Evolutionary conservation across 176 grass and related monocot genomes (phyloP), one percentile per base, ranked within the genome.

Genomic region (Ensete ventricosum): DNA sequence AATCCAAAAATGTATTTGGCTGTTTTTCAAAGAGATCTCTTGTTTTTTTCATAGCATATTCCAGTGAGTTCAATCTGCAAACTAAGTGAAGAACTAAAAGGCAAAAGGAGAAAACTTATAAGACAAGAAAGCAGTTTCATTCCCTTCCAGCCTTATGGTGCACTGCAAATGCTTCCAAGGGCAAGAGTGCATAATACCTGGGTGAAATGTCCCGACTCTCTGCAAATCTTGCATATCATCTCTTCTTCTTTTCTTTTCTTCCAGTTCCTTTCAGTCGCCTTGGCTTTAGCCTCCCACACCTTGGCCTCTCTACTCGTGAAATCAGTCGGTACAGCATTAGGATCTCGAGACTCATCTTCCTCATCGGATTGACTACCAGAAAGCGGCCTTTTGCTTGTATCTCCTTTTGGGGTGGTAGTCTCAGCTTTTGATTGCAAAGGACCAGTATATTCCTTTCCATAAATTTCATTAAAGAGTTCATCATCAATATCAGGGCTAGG

Each of bases 231-330:
- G 73, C 95, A 98, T 76, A 91, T 91, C 86, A 89, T 94, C 81
- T 98, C 95, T 73, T 98, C 95, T 81, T 98, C 88, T 80, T 91
- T 92, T 85, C 90, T 94, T 59, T 94, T 93, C 81, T 94, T 93
- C 90, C 90, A 98, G 77, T 98, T 98, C 75, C 88, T 94, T 85
- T 98, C 95, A 76, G 86, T 98, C 57, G 90, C 90, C 87, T 98
- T 93, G 67, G 86, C 90, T 90, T 98, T 98, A 58, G 94, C 90
- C 79, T 93, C 90, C 95, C 95, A 98, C 25, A 93, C 87, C 72
- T 90, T 98, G 71, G 90, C 86, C 27, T 98, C 95, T 85, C 95
- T 82, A 23, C 90, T 93, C 19, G 95, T 98, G 71, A 98, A 98
- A 84, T 98, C 95, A 11, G 90, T 94, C 1, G 95, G 95, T 65